Evolutionary conservation across 73 alveolate genomes (phyloP), one percentile per base, ranked within the genome.

Genomic region (Paramecium pentaurelia): DNA sequence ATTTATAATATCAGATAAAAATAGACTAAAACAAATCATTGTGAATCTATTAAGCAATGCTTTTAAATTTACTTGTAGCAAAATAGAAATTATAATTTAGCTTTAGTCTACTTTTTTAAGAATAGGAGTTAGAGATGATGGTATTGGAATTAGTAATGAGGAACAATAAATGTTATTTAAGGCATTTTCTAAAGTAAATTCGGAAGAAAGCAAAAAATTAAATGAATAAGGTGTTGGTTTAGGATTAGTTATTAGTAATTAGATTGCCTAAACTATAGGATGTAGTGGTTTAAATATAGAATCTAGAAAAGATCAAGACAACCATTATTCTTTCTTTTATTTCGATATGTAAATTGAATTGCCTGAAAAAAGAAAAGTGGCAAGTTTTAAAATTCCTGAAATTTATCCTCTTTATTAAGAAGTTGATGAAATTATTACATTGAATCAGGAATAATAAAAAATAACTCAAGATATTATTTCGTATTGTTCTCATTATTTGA

Each of bases 11-110:
- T 60, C 95, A 1, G 96, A 93, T 40, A 73, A 92, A 68, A 93
- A 93, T 45, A 54, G 96, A 59, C n/a, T 75, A 12, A 75, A 92
- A 58, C 49, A 93, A 77, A 92, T 93, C 16, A 88, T 93, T 12
- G 77, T 93, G 3, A 93, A 93, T 58, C 40, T 93, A 44, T 58
- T 93, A 30, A 94, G 96, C 58, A 93, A 93, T 75, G 95, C 96
- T 0, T 71, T 92, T 28, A 93, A 93, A 84, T 93, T 93, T 28
- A 93, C 94, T 6, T 27, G 73, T 10, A 60, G 83, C 8, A 93
- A 93, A 22, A 73, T 71, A 28, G 86, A 90, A n/a, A 30, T 71
- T 2, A 77, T 92, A 25, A 11, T 27, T 34, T 40, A 30, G 22
- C 14, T 60, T 12, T 10, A 73, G 38, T 22, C 87, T 34, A 6